Evolutionary conservation across 805 yeast genomes (phyloP).

Genomic region (Maudiozyma turicensis): DNA sequence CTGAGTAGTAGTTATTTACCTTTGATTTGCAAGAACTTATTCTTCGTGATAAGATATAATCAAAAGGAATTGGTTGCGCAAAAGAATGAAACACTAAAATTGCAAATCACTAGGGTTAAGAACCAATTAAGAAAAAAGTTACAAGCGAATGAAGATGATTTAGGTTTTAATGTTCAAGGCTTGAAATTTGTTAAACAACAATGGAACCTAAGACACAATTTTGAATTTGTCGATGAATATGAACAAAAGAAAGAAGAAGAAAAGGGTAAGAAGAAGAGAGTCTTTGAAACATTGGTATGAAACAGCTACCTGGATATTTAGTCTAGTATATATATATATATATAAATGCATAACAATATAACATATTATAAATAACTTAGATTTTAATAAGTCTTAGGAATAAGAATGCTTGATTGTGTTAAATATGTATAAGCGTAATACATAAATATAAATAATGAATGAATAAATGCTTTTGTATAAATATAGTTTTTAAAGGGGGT

Average conservation of each 20-base stretch:
- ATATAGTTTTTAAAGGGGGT: not conserved
- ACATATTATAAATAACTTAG: not conserved
- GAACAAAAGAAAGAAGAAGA: slow-evolving; percentile 47
- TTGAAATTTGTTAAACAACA: slow-evolving; percentile 61
- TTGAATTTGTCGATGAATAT: slow-evolving; percentile 61
- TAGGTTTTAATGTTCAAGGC: slow-evolving; percentile 84
- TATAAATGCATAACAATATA: not conserved
- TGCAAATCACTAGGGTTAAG: slow-evolving; percentile 56
- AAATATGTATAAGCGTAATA: not conserved
- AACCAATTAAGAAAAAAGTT: slow-evolving; percentile 50
- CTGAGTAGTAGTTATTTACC: slow-evolving; percentile 46
- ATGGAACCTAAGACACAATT: slow-evolving; percentile 70
- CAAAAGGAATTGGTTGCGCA: slow-evolving; percentile 70
- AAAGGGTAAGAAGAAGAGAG: slow-evolving; percentile 58
- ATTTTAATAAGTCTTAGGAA: not conserved
- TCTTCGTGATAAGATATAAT: slow-evolving; percentile 63
- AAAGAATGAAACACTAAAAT: slow-evolving; percentile 52
- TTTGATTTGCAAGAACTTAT: slow-evolving; percentile 62
- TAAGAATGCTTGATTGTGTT: not conserved
- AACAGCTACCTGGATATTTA: not conserved
- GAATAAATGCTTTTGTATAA: not conserved
- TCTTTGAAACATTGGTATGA: slow-evolving; percentile 44
- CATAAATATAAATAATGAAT: not conserved
- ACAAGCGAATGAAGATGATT: slow-evolving; percentile 39
- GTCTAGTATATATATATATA: not conserved